These are phyloP conservation scores for Pseudovirgaria hyperparasitica DNA, from an alignment of 2,329 filamentous ascomycete species.

Conservation along the genomic window DNA sequence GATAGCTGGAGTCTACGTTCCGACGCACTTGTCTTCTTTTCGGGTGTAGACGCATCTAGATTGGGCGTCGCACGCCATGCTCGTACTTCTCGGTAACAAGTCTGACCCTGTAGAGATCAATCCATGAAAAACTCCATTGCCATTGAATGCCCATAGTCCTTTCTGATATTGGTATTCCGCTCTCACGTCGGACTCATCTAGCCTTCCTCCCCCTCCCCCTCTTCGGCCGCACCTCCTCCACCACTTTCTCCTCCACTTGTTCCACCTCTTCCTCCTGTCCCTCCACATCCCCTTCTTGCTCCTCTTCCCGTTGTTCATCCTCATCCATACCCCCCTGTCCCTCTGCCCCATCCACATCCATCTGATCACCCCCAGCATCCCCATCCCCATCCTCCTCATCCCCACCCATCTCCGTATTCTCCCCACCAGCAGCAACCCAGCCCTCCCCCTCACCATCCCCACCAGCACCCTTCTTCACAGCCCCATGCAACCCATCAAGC, in stretches of 20 bases:
- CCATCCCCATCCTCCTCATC: slow-evolving; percentile 3
- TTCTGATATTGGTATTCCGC: too few relatives aligned
- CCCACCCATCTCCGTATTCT: slow-evolving; percentile 4
- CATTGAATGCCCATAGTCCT: too few relatives aligned
- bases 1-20: too few relatives aligned
- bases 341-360: slow-evolving; percentile 3
- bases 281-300: not conserved
- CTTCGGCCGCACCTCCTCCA: slow-evolving; percentile 3
- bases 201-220: slow-evolving; percentile 7
- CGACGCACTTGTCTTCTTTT: too few relatives aligned
- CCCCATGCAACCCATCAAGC: not conserved
- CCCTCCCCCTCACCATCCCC: not conserved
- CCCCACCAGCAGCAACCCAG: slow-evolving; percentile 1
- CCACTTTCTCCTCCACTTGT: slow-evolving; percentile 5
- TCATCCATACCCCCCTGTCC: not conserved
- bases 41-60: too few relatives aligned
- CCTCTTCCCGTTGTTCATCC: not conserved
- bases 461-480: not conserved
- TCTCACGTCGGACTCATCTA: too few relatives aligned
- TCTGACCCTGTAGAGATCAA: too few relatives aligned
- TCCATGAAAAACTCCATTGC: too few relatives aligned
- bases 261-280: slow-evolving; percentile 2
- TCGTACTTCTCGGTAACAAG: too few relatives aligned
- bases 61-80: too few relatives aligned
- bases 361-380: slow-evolving; percentile 1